Conservation (phyloP, 2,329 filamentous ascomycete species). For the Trichothecium sympodiale region DNA sequence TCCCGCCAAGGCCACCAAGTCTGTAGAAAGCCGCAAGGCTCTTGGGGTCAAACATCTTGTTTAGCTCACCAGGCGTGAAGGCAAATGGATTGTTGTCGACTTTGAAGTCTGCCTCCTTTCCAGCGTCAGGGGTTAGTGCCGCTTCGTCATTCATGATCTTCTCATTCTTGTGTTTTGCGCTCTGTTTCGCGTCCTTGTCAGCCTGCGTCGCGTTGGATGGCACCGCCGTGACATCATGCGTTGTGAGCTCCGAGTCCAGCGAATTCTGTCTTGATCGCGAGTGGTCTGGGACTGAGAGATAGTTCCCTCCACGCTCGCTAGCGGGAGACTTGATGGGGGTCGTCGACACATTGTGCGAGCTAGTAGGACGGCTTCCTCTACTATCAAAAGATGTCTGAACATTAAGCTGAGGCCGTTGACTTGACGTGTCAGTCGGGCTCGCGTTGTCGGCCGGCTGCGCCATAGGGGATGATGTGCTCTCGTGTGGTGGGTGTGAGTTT, state of each 20-base stretch:
- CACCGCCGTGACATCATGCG: constrained; percentile 48
- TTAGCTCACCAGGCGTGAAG: constrained; percentile 71
- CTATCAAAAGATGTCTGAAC: constrained; percentile 53
- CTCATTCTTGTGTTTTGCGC: constrained; percentile 30
- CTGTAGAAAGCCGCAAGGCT: constrained; percentile 71
- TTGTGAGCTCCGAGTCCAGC: constrained; percentile 53
- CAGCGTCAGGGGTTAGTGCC: constrained; percentile 64
- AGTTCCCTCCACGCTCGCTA: constrained; percentile 37
- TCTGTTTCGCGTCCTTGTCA: constrained; percentile 28
- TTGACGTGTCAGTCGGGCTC: neutral
- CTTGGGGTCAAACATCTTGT: constrained; percentile 85
- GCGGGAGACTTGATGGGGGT: constrained; percentile 34
- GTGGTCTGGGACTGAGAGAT: constrained; percentile 51
- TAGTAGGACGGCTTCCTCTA: constrained; percentile 55
- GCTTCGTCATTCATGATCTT: constrained; percentile 53
- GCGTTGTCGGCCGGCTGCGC: constrained; percentile 1
- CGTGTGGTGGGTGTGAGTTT: constrained; percentile 9
- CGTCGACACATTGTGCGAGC: constrained; percentile 60
- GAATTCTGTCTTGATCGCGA: constrained; percentile 56
- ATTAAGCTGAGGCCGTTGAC: constrained; percentile 30
- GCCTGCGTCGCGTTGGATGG: constrained; percentile 30
- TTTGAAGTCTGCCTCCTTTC: constrained; percentile 64
- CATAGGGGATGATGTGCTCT: neutral
- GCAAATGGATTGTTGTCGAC: constrained; percentile 76
- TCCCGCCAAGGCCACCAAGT: constrained; percentile 63